These are phyloP conservation scores for Clohesyomyces aquaticus DNA, from an alignment of 495 filamentous ascomycete genomes.

Conservation along the genomic window DNA sequence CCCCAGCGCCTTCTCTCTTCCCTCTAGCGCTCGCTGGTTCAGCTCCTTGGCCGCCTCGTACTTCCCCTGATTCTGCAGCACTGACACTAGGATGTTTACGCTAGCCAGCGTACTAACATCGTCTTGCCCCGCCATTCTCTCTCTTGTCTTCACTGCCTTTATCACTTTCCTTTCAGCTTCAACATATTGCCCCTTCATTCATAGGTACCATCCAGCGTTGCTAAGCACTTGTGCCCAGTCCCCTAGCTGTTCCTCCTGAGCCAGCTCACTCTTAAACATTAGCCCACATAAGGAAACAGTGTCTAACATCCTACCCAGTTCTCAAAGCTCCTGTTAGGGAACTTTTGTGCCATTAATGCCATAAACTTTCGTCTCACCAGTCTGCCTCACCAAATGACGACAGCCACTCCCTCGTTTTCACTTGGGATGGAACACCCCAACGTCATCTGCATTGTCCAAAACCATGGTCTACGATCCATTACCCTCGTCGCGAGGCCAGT, in stretches of 20 bases:
- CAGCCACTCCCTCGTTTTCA: constrained; percentile 5
- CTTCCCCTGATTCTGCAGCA: not conserved
- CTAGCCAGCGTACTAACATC: not conserved
- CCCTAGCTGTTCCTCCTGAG: constrained; percentile 9
- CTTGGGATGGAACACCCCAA: no score
- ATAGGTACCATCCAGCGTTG: constrained; percentile 23
- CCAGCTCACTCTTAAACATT: constrained; percentile 4
- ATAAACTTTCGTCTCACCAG: constrained; percentile 15
- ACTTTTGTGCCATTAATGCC: constrained; percentile 14
- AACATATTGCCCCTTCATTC: constrained; percentile 1
- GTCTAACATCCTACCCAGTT: constrained; percentile 23
- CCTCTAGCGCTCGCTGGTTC: constrained; percentile 26
- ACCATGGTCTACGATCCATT: no score
- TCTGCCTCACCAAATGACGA: not conserved
- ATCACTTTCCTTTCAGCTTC: constrained; percentile 6
- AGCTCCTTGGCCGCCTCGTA: constrained; percentile 12
- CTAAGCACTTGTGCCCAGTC: constrained; percentile 23
- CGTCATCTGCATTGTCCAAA: no score
- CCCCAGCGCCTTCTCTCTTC: constrained; percentile 34
- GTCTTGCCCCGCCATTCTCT: constrained; percentile 6
- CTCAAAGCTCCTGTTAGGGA: constrained; percentile 15
- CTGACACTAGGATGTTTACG: constrained; percentile 1
- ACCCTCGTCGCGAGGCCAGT: no score
- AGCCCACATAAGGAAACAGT: constrained; percentile 29
- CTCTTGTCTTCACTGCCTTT: constrained; percentile 17